Percentiles rank a stretch among this genome's conserved stretches.
Evolutionary conservation across 2,329 filamentous ascomycete species (phyloP).

Genomic region (Aspergillus awamori): DNA sequence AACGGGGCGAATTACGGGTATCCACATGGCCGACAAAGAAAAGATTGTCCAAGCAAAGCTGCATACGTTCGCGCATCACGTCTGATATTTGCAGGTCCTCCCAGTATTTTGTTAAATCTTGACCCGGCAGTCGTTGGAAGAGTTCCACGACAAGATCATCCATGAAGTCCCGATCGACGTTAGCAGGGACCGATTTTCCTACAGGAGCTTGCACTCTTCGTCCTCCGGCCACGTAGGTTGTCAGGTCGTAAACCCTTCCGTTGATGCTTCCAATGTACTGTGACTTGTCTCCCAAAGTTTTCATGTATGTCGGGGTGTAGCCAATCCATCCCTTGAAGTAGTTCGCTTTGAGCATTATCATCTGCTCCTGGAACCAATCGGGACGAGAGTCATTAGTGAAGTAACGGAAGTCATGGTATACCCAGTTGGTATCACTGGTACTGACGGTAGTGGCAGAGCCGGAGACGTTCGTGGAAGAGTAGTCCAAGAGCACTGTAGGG

Average conservation of each 20-base stretch:
- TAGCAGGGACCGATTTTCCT: conserved; percentile 53
- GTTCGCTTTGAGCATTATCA: conserved; percentile 72
- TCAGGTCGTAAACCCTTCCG: conserved; percentile 83
- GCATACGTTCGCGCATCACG: conserved; percentile 67
- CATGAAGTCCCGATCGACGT: conserved; percentile 76
- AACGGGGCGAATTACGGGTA: conserved; percentile 81
- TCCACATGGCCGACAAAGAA: conserved; percentile 94
- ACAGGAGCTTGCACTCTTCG: conserved; percentile 62
- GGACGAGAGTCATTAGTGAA: conserved; percentile 79
- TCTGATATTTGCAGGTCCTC: conserved; percentile 65
- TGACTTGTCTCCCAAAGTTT: conserved; percentile 65
- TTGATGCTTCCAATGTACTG: conserved; percentile 78
- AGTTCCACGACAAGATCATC: conserved; percentile 70
- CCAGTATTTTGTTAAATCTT: conserved; percentile 84
- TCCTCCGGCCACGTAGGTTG: conserved; percentile 77
- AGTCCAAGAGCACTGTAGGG: conserved; percentile 79
- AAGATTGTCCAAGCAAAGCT: conserved; percentile 84
- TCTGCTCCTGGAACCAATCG: conserved; percentile 92
- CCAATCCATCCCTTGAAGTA: conserved; percentile 88
- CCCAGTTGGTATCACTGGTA: conserved; percentile 69
- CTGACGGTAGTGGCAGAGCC: conserved; percentile 68
- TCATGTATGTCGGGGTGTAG: conserved; percentile 77
- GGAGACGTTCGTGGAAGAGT: conserved; percentile 74
- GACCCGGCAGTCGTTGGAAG: conserved; percentile 74
- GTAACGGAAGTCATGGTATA: conserved; percentile 91